Evolutionary conservation across 306 rosid species (phyloP), one percentile per base, ranked within the genome.

Genomic region (Lathyrus tuberosus): DNA sequence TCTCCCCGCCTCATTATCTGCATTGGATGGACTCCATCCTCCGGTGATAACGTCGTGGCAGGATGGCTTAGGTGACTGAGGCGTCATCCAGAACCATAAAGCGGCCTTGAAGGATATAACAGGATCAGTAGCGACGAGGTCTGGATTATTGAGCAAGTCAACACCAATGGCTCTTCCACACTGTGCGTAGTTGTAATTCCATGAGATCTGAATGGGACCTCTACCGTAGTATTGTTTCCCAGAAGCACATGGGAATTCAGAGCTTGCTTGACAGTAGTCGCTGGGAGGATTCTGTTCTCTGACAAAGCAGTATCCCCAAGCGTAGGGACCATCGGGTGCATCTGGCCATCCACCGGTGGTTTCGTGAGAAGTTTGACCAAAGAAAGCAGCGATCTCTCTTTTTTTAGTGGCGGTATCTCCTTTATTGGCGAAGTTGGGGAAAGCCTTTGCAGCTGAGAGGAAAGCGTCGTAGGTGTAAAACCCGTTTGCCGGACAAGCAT

Each of bases 11-110:
- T 82, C 28, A 2, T 1, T 26, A 48, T 89, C 96, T 0, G 64
- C 77, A 0, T 9, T 8, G 0, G 91, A 87, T 0, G 92, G 89
- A 8, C 7, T 73, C 92, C 92, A 87, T 11, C 47, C 30, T 0
- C 81, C 84, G 0, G 73, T 72, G 48, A 86, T 86, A 35, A 87
- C 89, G 69, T 86, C 77, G 18, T 87, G 96, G 64, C 87, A 72
- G 0, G 96, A 89, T 0, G 92, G 96, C 70, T 82, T 87, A 5
- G 82, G 84, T 8, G 69, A 81, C 26, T 87, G 92, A 0, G 82
- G 69, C 0, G 90, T 89, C 92, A 89, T 82, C 96, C 92, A 87
- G 77, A 87, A 90, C 94, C 96, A 89, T 1, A 89, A 11, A 0
- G 96, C 92, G 1, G 90, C 78, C 79, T 79, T 86, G 83, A 89